Base-by-base conservation (phyloP, 164 flowering plant species). In the Tetracentron sinense region DNA sequence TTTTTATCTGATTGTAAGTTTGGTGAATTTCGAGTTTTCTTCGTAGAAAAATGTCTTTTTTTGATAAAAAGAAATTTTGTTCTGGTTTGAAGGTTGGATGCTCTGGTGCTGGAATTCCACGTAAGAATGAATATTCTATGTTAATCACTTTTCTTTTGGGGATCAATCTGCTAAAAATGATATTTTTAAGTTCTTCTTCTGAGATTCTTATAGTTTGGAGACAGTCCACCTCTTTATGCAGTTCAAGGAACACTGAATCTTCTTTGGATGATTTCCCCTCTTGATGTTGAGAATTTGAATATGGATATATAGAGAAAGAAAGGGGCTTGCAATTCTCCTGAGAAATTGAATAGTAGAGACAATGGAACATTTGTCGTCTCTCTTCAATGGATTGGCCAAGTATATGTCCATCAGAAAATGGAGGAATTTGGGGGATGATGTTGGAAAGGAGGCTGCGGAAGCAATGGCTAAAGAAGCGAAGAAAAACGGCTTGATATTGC, bases 381-480 rank as follows among this genome's bases (percentile, higher is more conserved):
- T 89, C 83, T 80, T 85, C 72, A 77, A 77, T 69, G 96, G 89
- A 14, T 58, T 87, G 55, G 82, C 89, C 15, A 78, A 71, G 71
- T 82, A 91, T 0, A 54, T 87, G 23, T 74, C 85, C 1, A 42
- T 77, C 17, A 78, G 64, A 60, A 86, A 62, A 61, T 76, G 64
- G 73, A 84, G 55, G 70, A 79, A 62, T 61, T 58, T 56, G 22
- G 78, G 70, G 70, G 65, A 52, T 51, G 77, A 71, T 44, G 75
- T 61, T 53, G 87, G 86, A 16, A 81, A 74, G 64, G 91, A 82
- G 19, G 85, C 84, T 20, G 85, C 74, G 0, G 85, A 85, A 30
- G 76, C 78, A 4, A 76, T 90, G 88, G 78, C 75, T 19, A 90
- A 77, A 64, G 90, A 84, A 17, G 97, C 94, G 0, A 90, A 84